Base-by-base conservation (phyloP, 305 asterid genomes). In the Caryopteris hybrid region DNA sequence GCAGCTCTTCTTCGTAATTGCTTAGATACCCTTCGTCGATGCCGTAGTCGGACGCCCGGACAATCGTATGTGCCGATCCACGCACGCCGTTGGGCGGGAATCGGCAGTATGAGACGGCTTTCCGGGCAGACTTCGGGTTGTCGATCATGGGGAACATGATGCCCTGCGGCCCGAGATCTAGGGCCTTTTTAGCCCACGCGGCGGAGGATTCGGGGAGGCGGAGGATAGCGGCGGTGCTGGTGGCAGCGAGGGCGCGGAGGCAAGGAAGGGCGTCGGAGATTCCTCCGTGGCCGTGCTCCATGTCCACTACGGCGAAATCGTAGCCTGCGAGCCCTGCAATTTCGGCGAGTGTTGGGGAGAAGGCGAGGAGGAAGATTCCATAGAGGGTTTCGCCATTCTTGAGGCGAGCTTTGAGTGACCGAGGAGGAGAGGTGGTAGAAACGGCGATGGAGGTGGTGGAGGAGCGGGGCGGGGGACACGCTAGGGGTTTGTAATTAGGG, bases 81-180 rank as follows among this genome's bases (percentile, higher is more conserved):
- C 97, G 88, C 55, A 88, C 72, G 29, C 97, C 97, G 18, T 62
- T 72, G 4, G 97, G 97, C 0, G 97, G 99, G 50, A 76, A 88
- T 0, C 84, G 88, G 70, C 94, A 86, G 68, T 83, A 90, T 0
- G 99, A 88, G 4, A 88, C 95, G 0, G 97, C 97, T 45, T 85
- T 90, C 11, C 78, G 72, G 31, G 95, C 94, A 1, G 79, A 76
- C 69, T 93, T 85, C 2, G 95, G 78, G 63, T 82, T 25, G 61
- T 93, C 96, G 51, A 93, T 87, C 97, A 90, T 90, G 53, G 99
- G 96, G 75, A 93, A 93, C 99, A 93, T 90, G 55, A 93, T 84
- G 0, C 99, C 99, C 57, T 89, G 89, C 14, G 99, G 99, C 18
- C 97, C 99, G 39, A 90, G 85, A 79, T 93, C 97, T 12, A 93